Evolutionary conservation across 1,284 basidiomycete species (phyloP), one percentile per base, ranked within the genome.

Genomic region (Moniliella sp.): DNA sequence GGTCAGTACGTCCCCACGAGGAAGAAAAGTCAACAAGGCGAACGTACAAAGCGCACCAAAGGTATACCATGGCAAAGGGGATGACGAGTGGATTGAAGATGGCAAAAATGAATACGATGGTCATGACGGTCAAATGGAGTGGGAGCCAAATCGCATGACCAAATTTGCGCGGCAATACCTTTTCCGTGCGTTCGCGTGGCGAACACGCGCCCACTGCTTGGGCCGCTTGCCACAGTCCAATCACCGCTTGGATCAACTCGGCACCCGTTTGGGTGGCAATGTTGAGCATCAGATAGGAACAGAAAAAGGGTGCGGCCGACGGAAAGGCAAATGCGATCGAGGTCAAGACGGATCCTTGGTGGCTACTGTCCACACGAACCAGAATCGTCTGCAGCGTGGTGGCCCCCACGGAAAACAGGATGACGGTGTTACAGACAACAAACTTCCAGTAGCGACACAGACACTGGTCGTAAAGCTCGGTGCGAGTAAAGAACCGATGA

Each of bases 361-460:
- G 30, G 7, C 8, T 7, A n/a, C n/a, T 23, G 34, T 38, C 37
- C 11, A 50, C 37, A 16, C 48, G 42, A 14, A 38, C 38, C 12
- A 54, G 33, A 32, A 54, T 45, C 3, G 48, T 47, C 18, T 42
- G 33, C 37, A 88, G 64, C 1, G 77, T 72, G 2, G 74, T 70
- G 14, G 75, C 76, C n/a, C 82, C 82, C 30, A 84, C 73, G 45
- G 78, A 81, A 59, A 91, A 86, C 65, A 86, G 81, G 31, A 86
- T 72, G 30, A 86, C 66, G 35, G 82, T 73, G 52, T 65, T 64
- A 44, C 62, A 43, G 26, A 48, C 39, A 30, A 52, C 39, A 31
- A 54, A 84, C 61, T 84, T 83, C 69, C 82, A 83, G 54, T 84
- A 84, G 25, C 80, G 69, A 18, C 73, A 75, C 66, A 84, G 70